Base-by-base conservation (phyloP, 805 yeast genomes). In the Metschnikowia corniflorae region DNA sequence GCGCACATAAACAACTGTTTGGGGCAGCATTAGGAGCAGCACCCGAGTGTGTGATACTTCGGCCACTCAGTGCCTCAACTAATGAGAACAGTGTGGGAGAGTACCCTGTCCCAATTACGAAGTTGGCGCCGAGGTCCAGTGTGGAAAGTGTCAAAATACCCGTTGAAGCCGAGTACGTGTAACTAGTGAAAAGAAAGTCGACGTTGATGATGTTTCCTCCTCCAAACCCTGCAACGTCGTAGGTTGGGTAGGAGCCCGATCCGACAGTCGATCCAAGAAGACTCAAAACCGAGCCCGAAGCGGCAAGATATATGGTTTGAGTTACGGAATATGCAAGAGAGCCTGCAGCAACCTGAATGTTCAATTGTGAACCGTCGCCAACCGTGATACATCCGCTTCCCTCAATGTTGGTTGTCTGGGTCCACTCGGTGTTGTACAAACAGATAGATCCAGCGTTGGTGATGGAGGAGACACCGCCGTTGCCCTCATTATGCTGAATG, bases 391-490 rank as follows among this genome's bases (percentile, higher is more conserved):
- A 59, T 33, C 64, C 64, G 18, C 35, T 34, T 29, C 63, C 63
- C 0, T 21, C 9, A 26, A 59, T 46, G 22, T 17, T 33, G 15
- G 55, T 46, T 8, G 52, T 40, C 43, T 54, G 61, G 7, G 42
- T 35, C 37, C 51, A 59, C n/a, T 34, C 43, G 29, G 44, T 42
- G 31, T 55, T 51, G 20, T 42, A 39, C 37, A 59, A 47, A 45
- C 64, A 59, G 34, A 59, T 57, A 16, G 50, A 46, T 37, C 64
- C 64, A 21, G 45, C 35, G 33, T 59, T 59, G 22, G 40, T 46
- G 22, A 58, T 50, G 15, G 42, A 25, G 6, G 25, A 20, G 10
- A 19, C n/a, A 7, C 26, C 25, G 5, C 31, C 23, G 6, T 24
- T 19, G 5, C 32, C 32, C 7, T 14, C 7, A 7, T 14, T 12